phyloP scores from a whole-genome alignment of 192 early-diverging fungal species.

The Chytriomyces hyalinus region DNA sequence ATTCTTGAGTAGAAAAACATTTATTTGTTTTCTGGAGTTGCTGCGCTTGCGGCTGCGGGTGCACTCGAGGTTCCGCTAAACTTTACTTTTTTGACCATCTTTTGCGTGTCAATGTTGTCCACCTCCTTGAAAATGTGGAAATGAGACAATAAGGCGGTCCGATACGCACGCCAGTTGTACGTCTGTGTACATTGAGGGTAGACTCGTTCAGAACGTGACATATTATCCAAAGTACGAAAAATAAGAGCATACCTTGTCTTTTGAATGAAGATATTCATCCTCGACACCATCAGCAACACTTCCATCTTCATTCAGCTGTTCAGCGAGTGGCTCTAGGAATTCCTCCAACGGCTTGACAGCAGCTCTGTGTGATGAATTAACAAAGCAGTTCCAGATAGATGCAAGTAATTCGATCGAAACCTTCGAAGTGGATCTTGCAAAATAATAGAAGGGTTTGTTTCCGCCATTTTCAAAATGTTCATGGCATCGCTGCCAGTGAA shows the following conservation, averaged over 20 bases:
- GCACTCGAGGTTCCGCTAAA: background rate
- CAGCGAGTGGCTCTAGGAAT: conserved; percentile 47
- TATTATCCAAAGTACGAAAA: background rate
- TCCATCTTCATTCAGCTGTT: conserved; percentile 46
- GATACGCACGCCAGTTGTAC: conserved; percentile 54
- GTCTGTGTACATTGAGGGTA: background rate
- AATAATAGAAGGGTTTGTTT: conserved; percentile 29
- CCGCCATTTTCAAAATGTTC: conserved; percentile 42
- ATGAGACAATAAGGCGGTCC: conserved; percentile 50
- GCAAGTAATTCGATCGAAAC: conserved; percentile 24
- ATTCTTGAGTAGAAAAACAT: too few species aligned
- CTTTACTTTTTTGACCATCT: conserved; percentile 2
- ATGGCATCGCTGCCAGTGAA: conserved; percentile 49
- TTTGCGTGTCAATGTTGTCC: conserved; percentile 23
- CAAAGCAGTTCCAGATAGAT: conserved; percentile 28
- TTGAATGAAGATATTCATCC: conserved; percentile 40
- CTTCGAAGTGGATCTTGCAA: conserved; percentile 17
- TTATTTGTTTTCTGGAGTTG: background rate
- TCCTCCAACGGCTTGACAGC: conserved; percentile 31
- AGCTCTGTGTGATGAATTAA: background rate
- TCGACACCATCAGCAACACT: conserved; percentile 48
- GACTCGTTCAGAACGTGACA: background rate
- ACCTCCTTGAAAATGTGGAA: conserved; percentile 52
- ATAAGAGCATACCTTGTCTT: conserved; percentile 36
- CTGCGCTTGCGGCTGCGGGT: background rate